phyloP scores from a whole-genome alignment of 495 filamentous ascomycete genomes.

The Haplographium delicatum region DNA sequence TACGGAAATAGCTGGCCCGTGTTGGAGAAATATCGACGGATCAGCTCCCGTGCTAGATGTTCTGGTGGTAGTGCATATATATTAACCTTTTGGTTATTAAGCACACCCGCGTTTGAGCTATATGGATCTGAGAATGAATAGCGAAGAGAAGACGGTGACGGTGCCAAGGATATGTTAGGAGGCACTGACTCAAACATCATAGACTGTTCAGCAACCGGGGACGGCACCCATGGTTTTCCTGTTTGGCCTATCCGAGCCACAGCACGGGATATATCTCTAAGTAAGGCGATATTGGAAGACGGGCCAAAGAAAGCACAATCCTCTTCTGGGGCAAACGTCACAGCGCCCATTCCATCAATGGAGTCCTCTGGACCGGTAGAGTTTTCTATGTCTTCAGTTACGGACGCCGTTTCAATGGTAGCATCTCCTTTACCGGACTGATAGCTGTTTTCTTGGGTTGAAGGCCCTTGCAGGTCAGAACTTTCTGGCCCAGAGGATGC shows the following conservation, averaged over 20 bases:
- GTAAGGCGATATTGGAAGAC: constrained; percentile 45
- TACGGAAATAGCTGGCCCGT: constrained; percentile 35
- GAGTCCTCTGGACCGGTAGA: constrained; percentile 32
- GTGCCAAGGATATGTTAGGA: neutral
- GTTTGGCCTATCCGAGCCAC: constrained; percentile 11
- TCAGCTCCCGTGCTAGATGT: constrained; percentile 21
- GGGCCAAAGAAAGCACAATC: constrained; percentile 45
- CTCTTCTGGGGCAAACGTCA: constrained; percentile 37
- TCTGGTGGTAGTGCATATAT: constrained; percentile 26
- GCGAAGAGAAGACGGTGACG: neutral
- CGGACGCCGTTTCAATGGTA: no score
- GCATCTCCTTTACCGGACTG: no score
- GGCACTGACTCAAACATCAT: no score
- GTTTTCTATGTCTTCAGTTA: no score
- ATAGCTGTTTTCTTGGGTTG: no score
- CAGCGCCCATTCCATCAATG: constrained; percentile 39
- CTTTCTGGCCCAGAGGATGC: no score
- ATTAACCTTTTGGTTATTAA: neutral
- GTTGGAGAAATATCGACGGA: constrained; percentile 32
- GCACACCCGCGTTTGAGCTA: neutral
- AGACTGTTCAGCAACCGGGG: neutral
- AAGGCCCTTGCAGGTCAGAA: no score
- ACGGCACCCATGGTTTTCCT: neutral
- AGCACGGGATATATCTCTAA: constrained; percentile 31
- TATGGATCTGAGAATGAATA: neutral